Conservation (phyloP, 306 rosid genomes). For the Vicia villosa region DNA sequence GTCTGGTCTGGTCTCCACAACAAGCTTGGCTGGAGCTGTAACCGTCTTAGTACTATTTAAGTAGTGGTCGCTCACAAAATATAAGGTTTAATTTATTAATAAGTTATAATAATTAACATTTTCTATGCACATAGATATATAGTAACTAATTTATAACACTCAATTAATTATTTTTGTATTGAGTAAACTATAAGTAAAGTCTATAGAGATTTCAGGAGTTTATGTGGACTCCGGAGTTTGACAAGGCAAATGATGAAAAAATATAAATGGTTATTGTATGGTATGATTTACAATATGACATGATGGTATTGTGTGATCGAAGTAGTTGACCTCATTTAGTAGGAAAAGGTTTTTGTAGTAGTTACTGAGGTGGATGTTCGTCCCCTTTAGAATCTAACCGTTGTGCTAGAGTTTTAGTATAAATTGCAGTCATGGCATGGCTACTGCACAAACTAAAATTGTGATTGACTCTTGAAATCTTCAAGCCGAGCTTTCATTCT, state of each 20-base stretch:
- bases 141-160: not conserved
- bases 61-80: not conserved
- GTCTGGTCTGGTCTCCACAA: too few relatives aligned
- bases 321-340: not conserved
- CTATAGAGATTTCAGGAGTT: not conserved
- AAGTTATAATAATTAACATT: not conserved
- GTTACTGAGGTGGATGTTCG: not conserved
- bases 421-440: not conserved
- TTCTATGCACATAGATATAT: not conserved
- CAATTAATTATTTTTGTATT: not conserved
- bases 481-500: not conserved
- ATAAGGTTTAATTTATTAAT: not conserved
- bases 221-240: not conserved
- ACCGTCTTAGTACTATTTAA: too few relatives aligned
- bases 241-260: too few relatives aligned
- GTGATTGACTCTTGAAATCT: not conserved
- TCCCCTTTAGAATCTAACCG: not conserved
- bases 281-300: not conserved
- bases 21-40: too few relatives aligned
- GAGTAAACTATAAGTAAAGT: not conserved
- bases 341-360: not conserved
- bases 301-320: not conserved
- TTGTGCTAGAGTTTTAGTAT: not conserved
- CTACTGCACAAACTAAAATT: not conserved
- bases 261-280: not conserved